Conservation (phyloP, 495 filamentous ascomycete species). For the Cairneyella variabilis region DNA sequence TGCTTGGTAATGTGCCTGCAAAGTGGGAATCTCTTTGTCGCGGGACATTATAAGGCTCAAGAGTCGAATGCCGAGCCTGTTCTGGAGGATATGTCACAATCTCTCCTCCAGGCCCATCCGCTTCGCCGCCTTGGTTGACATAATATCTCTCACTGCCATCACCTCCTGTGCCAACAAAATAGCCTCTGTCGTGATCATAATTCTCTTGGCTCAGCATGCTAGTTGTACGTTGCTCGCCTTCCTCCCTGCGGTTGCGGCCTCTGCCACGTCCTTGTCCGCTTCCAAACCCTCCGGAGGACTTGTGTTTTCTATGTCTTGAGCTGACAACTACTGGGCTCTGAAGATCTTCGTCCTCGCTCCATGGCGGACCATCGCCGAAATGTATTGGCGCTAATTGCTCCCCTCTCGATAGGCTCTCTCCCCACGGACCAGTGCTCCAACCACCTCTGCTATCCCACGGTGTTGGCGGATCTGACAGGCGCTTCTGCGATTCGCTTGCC, state of each 20-base stretch:
- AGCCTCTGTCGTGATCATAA: slow-evolving; percentile 54
- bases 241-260: slow-evolving; percentile 38
- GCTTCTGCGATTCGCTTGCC: slow-evolving; percentile 68
- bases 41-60: slow-evolving; percentile 31
- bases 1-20: slow-evolving; percentile 26
- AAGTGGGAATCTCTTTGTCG: slow-evolving; percentile 43
- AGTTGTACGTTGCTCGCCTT: slow-evolving; percentile 32
- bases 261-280: slow-evolving; percentile 33
- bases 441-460: slow-evolving; percentile 48
- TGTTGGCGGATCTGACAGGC: slow-evolving; percentile 76
- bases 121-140: slow-evolving; percentile 63
- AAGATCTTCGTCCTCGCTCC: slow-evolving; percentile 93
- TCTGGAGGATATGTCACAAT: slow-evolving; percentile 74
- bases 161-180: slow-evolving; percentile 55
- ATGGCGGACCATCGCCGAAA: slow-evolving; percentile 91
- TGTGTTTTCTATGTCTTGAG: slow-evolving; percentile 78
- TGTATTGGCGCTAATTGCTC: slow-evolving; percentile 78
- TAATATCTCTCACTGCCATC: slow-evolving; percentile 79
- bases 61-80: slow-evolving; percentile 52
- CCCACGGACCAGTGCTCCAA: slow-evolving; percentile 35
- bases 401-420: slow-evolving; percentile 36
- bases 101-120: slow-evolving; percentile 72
- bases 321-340: slow-evolving; percentile 82
- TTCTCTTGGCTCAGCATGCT: slow-evolving; percentile 38
- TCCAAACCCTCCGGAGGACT: slow-evolving; percentile 55